Percentiles rank a stretch among this genome's conserved stretches.
phyloP scores from a whole-genome alignment of 2,329 filamentous ascomycete genomes.

The Alternaria alternata region DNA sequence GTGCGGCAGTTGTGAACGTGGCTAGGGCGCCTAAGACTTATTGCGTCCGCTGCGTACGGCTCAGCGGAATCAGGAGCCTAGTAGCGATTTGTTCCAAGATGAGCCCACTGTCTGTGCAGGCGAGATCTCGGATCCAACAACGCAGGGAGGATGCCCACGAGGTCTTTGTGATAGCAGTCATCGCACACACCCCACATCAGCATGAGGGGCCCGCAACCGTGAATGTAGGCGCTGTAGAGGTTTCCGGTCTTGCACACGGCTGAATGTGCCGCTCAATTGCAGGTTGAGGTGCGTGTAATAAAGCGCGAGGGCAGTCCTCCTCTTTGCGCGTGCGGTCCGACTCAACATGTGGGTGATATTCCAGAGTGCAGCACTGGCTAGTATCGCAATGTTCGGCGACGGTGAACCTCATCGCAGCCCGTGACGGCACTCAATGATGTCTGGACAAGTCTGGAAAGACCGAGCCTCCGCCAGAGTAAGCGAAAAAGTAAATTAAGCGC shows the following conservation, averaged over 20 bases:
- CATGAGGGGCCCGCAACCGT: conserved; percentile 3
- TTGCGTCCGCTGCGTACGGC: conserved; percentile 5
- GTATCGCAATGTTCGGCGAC: not conserved
- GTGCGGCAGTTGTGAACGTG: conserved; percentile 5
- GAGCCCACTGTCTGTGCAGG: conserved; percentile 1
- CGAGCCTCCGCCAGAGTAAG: conserved; percentile 13
- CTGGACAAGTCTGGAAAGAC: conserved; percentile 14
- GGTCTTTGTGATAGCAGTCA: conserved; percentile 5
- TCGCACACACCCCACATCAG: conserved; percentile 15
- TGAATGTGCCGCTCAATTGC: conserved; percentile 5
- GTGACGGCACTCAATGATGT: conserved; percentile 31
- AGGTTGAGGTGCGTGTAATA: conserved; percentile 3
- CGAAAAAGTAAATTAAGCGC: conserved; percentile 39
- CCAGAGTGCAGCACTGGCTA: conserved; percentile 1
- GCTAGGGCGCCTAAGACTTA: not conserved
- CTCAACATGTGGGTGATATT: not conserved
- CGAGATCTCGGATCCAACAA: conserved; percentile 10
- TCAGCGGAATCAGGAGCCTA: conserved; percentile 5
- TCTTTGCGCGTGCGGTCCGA: conserved; percentile 3
- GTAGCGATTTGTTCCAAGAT: conserved; percentile 10
- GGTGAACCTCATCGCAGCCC: conserved; percentile 13
- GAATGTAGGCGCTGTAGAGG: conserved; percentile 4
- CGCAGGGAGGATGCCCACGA: conserved; percentile 12
- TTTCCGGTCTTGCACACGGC: conserved; percentile 3
- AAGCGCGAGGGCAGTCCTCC: conserved; percentile 1